Evolutionary conservation across 2,329 filamentous ascomycete species (phyloP), one percentile per base, ranked within the genome.

Genomic region (Fusarium lateritium): DNA sequence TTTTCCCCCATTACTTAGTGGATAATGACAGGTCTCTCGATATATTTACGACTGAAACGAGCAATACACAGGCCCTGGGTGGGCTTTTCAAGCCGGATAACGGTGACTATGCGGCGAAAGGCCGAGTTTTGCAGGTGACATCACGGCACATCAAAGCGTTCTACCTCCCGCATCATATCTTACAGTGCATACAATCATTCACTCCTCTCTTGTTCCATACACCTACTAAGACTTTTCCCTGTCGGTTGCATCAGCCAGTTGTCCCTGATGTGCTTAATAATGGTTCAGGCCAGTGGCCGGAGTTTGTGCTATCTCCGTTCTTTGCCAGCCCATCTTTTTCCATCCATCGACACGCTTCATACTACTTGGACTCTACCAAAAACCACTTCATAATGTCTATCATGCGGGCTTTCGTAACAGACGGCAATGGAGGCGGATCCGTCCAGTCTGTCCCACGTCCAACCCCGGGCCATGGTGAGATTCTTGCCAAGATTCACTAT

Each of bases 341-440:
- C 10, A 11, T 28, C 22, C 2, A 19, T n/a, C n/a, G 11, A 15
- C 17, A 36, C 7, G 17, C 17, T 6, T 17, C 14, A 36, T 36
- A 15, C 17, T 6, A 36, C 7, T 36, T 4, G 15, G 6, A 15
- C 34, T 15, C n/a, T 9, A 3, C 9, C 7, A 7, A 15, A 1
- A 7, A 10, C 13, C 5, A 11, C 11, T 8, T 13, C 10, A 11
- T 14, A 3, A 60, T 61, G 44, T 5, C 21, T 6, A 45, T 3
- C 14, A 64, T 64, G 51, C 26, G 44, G 21, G 61, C 59, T 24
- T 64, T 64, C 2, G 33, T 64, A 2, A 58, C 59, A 4, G 38
- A 64, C 6, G 61, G 59, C 1, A 38, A 22, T 17, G 51, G 50
- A 2, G n/a, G 43, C 2, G 60, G 60, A 3, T 40, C 26, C 7